Base-by-base conservation (phyloP, 805 yeast genomes). In the Ogataea nitratoaversa region DNA sequence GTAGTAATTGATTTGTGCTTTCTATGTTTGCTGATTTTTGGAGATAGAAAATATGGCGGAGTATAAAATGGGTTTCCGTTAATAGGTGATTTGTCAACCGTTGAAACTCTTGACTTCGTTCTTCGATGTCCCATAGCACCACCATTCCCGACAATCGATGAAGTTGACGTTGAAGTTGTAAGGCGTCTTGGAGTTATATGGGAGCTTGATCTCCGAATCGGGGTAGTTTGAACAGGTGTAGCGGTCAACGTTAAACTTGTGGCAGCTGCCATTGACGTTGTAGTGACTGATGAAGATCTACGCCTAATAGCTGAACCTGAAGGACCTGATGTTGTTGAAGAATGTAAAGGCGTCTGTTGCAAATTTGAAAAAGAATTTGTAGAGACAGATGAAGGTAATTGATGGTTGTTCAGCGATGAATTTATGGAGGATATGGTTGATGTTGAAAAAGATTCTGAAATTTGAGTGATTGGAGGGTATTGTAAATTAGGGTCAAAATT, bases 51-150 rank as follows among this genome's bases (percentile, higher is more conserved):
- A 6, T 69, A 48, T 1, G 69, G 65, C 3, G 74, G 76, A 2
- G 72, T 70, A 51, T 71, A 72, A 52, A 72, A 73, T 8, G 78
- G 78, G 47, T 72, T 73, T 6, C 68, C 68, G 34, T 50, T 48
- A 14, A 56, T 50, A 11, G 72, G 71, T 1, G 71, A 66, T 47
- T 57, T 62, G 32, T 59, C 57, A 16, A 53, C 47, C 14, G 42
- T 17, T 9, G 51, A 31, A 8, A 48, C 36, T 30, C 41, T 49
- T 5, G 55, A 47, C 33, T 48, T 56, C 16, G 54, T 42, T 36
- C 55, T 52, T 32, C 48, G 42, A 32, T 55, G 54, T 13, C 37
- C 14, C 14, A 16, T 13, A 20, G 17, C 17, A 20, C 18, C 18
- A 14, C 23, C 34, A 23, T 13, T 24, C 16, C 29, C 19, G 31